Evolutionary conservation across 1,284 basidiomycete species (phyloP), one percentile per base, ranked within the genome.

Genomic region (Coniferiporia sulphurascens): DNA sequence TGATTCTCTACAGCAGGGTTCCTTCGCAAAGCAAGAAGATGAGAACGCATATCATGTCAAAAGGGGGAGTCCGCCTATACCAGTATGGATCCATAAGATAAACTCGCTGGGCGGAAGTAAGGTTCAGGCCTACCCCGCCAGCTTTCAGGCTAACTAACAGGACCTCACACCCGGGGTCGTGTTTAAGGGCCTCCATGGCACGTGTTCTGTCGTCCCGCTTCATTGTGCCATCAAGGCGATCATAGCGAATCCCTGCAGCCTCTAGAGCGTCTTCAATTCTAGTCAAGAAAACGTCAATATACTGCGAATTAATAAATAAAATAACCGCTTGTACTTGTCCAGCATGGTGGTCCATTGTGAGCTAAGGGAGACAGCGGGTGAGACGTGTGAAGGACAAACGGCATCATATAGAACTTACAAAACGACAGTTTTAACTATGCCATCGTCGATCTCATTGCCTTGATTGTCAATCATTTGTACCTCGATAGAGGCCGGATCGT

Each of bases 1-100:
- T 97, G 95, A 68, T 95, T 93, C 77, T 98, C 95, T 6, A 97
- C 95, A 10, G 94, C 94, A 17, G 95, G 95, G 69, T 98, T 98
- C 93, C 91, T 93, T 67, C 22, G 64, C 27, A 35, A 35, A 58
- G 52, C 27, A 6, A 41, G 27, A 32, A 44, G 4, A 49, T n/a
- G 38, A 10, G 13, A 49, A 41, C 58, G 60, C 41, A 17, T n/a
- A 46, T 9, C 17, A n/a, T 2, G 48, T 63, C 22, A 32, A 41
- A 51, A 19, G 34, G 6, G 17, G 36, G n/a, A 36, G 17, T 55
- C 51, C 35, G 67, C 2, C 80, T n/a, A 62, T 71, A 89, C 93
- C 94, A 97, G 72, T 95, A 96, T 45, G 95, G 95, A 73, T 98
- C 95, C 83, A 98, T 91, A 48, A 97, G 77, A 71, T 96, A 97